phyloP scores from a whole-genome alignment of 352 stramenopile genomes.

The Globisporangium apiculatum region DNA sequence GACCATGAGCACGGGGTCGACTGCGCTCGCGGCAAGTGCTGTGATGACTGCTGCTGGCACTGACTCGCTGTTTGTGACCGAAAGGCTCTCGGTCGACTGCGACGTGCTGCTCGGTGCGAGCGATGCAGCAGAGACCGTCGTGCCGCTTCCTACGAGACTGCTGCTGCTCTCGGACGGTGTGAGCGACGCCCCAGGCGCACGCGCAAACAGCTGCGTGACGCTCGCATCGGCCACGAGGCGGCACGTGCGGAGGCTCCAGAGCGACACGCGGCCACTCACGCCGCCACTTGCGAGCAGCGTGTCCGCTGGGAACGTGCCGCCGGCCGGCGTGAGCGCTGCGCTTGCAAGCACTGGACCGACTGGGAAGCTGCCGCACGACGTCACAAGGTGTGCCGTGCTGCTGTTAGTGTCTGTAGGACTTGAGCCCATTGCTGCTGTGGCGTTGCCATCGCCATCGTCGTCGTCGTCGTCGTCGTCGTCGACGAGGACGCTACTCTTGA shows the following conservation, averaged over 20 bases:
- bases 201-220: conserved; percentile 32
- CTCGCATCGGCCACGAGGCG: conserved; percentile 28
- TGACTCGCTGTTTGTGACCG: neutral
- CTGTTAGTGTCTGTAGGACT: conserved; percentile 3
- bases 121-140: neutral
- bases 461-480: conserved; percentile 66
- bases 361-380: conserved; percentile 41
- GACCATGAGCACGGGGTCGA: conserved; percentile 53
- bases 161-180: neutral
- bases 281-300: conserved; percentile 49
- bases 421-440: neutral
- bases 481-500: conserved; percentile 40
- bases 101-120: conserved; percentile 3
- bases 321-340: conserved; percentile 45
- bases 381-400: conserved; percentile 21
- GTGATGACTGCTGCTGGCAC: conserved; percentile 28
- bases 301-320: conserved; percentile 35
- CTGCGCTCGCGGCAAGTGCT: conserved; percentile 29
- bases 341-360: conserved; percentile 36
- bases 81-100: conserved; percentile 1
- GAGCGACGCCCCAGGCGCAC: conserved; percentile 1
- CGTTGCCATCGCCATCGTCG: conserved; percentile 36
- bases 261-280: conserved; percentile 27
- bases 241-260: conserved; percentile 51
- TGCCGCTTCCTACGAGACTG: neutral